A percentile compares a stretch with the other conserved stretches of the same genome.
Conservation (phyloP, 306 rosid species). For the Fagus sylvatica region DNA sequence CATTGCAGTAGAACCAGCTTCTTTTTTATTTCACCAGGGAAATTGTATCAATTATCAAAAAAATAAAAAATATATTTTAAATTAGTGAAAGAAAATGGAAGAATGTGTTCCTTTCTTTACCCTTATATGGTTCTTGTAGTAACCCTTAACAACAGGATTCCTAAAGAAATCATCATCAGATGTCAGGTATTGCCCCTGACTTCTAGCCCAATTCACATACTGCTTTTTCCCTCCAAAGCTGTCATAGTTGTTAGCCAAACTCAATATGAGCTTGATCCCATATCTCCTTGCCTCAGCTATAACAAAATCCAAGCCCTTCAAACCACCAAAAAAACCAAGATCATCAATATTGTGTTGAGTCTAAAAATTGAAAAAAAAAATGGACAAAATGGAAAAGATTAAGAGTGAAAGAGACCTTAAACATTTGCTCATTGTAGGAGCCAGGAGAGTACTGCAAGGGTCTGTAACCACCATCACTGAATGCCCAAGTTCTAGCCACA, state of each 20-base stretch:
- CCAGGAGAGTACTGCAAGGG: conserved; percentile 88
- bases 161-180: conserved; percentile 92
- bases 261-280: conserved; percentile 81
- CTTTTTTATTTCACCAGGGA: too few species aligned
- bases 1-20: too few species aligned
- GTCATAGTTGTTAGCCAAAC: conserved; percentile 92
- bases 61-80: neutral
- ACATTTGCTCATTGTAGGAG: conserved; percentile 77
- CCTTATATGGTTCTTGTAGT: conserved; percentile 77
- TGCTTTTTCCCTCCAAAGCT: conserved; percentile 90
- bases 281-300: conserved; percentile 78
- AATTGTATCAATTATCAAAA: neutral
- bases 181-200: conserved; percentile 62
- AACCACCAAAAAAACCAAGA: conserved; percentile 10
- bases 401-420: conserved; percentile 46
- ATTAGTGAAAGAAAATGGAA: neutral
- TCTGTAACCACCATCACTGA: conserved; percentile 87
- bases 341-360: neutral
- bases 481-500: conserved; percentile 97
- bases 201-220: conserved; percentile 95
- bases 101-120: conserved; percentile 34
- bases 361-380: neutral
- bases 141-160: conserved; percentile 66
- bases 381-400: neutral
- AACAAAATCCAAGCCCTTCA: conserved; percentile 89